phyloP scores from a whole-genome alignment of 164 flowering plant genomes.

The Brasenia schreberi region DNA sequence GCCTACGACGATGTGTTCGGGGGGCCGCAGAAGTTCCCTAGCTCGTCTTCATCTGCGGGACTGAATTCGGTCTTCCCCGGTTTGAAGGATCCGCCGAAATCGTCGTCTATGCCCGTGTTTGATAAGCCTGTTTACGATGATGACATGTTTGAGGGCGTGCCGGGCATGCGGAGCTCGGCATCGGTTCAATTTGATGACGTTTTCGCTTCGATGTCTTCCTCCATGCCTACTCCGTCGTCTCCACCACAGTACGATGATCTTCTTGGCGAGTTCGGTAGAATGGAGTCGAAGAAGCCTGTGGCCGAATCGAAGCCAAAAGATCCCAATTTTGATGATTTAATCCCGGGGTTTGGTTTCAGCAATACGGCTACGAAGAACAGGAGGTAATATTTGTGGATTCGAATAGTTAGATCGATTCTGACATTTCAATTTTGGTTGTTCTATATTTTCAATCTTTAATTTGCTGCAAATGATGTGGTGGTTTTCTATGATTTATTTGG shows the following conservation, averaged over 20 bases:
- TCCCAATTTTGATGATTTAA: slow-evolving; percentile 40
- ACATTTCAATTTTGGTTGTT: background rate
- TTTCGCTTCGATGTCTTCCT: slow-evolving; percentile 23
- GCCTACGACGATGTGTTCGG: slow-evolving; percentile 14
- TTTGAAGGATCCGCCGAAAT: slow-evolving; percentile 10
- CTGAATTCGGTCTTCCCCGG: slow-evolving; percentile 39
- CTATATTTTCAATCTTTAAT: background rate
- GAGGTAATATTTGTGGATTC: slow-evolving; percentile 15
- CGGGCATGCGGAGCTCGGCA: slow-evolving; percentile 36
- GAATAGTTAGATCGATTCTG: background rate
- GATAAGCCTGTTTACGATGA: slow-evolving; percentile 70
- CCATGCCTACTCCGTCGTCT: slow-evolving; percentile 13
- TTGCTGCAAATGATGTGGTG: background rate
- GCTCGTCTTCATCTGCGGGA: slow-evolving; percentile 13
- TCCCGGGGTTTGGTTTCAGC: slow-evolving; percentile 38
- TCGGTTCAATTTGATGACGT: slow-evolving; percentile 31
- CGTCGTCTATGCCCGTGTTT: slow-evolving; percentile 29
- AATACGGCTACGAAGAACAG: slow-evolving; percentile 12
- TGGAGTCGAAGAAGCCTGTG: slow-evolving; percentile 11
- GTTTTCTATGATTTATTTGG: background rate
- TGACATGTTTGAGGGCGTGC: slow-evolving; percentile 52
- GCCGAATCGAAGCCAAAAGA: slow-evolving; percentile 12
- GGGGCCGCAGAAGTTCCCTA: slow-evolving; percentile 5
- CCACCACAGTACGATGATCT: slow-evolving; percentile 35
- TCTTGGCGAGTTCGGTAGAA: slow-evolving; percentile 31